Percentiles rank a stretch among this genome's conserved stretches.
These are phyloP conservation scores for Beauveria rudraprayagi DNA, from an alignment of 2,329 filamentous ascomycete species.

Conservation along the genomic window DNA sequence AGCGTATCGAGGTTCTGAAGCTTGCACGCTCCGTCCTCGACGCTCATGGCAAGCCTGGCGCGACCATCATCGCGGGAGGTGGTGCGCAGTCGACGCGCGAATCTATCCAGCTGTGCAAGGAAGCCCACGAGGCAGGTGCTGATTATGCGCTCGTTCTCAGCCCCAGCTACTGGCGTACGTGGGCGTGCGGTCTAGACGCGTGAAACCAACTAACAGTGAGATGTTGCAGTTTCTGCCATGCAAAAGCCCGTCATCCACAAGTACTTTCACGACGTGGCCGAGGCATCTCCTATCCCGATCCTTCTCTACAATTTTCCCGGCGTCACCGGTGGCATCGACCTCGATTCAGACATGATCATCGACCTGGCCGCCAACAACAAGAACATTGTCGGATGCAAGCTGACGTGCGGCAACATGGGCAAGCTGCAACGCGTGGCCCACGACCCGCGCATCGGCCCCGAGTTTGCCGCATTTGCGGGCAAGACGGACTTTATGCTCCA, in stretches of 20 bases:
- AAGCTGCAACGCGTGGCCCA: conserved; percentile 47
- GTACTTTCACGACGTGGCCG: conserved; percentile 59
- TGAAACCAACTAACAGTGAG: background rate
- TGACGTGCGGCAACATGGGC: conserved; percentile 59
- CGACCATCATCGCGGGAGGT: conserved; percentile 70
- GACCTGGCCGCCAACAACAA: conserved; percentile 40
- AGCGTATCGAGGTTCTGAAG: conserved; percentile 60
- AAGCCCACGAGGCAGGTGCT: conserved; percentile 62
- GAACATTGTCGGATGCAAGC: conserved; percentile 57
- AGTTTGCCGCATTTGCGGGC: conserved; percentile 29
- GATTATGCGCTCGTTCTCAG: conserved; percentile 71
- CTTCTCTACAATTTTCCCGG: conserved; percentile 61
- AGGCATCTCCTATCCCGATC: conserved; percentile 49
- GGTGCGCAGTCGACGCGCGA: conserved; percentile 69
- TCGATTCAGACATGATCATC: conserved; percentile 51
- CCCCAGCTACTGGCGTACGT: conserved; percentile 54
- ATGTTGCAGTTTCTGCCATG: conserved; percentile 7
- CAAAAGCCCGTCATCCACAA: conserved; percentile 28
- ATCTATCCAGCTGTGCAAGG: conserved; percentile 60
- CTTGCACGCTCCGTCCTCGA: conserved; percentile 58
- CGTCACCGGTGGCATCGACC: conserved; percentile 51
- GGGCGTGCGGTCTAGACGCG: background rate
- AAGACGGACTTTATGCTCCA: conserved; percentile 36
- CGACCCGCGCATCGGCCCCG: conserved; percentile 22
- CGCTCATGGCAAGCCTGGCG: conserved; percentile 43